These are phyloP conservation scores for Psilocybe cubensis DNA, from an alignment of 768 basidiomycete genomes.

Conservation along the genomic window DNA sequence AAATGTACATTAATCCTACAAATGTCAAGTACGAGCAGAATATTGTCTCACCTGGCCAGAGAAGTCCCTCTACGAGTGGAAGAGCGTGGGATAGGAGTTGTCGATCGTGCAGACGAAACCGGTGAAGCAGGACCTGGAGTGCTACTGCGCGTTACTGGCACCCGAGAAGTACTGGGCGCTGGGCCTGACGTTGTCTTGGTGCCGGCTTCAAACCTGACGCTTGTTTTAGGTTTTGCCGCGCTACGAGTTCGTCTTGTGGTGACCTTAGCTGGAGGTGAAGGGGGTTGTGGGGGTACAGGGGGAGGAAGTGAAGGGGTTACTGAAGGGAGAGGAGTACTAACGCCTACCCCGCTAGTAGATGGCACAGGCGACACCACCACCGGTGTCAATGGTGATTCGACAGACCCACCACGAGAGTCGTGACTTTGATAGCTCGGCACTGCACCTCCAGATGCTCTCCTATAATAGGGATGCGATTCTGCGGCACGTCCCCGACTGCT, in stretches of 20 bases:
- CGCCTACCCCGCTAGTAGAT: not conserved
- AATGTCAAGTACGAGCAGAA: not conserved
- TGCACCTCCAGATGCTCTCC: not conserved
- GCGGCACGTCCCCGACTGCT: slow-evolving; percentile 3
- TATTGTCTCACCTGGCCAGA: not conserved
- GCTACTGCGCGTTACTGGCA: not conserved
- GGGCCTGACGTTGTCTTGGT: not conserved
- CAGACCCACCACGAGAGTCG: not conserved
- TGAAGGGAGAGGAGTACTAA: not conserved
- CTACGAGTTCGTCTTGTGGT: not conserved
- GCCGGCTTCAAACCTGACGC: not conserved
- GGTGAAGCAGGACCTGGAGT: not conserved
- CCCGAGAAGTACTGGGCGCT: not conserved
- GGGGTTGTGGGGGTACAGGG: not conserved
- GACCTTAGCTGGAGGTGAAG: not conserved
- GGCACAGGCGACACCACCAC: not conserved
- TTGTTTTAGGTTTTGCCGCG: not conserved
- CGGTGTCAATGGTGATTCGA: not conserved
- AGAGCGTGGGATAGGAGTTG: not conserved
- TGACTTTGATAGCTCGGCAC: not conserved
- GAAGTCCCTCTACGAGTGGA: not conserved
- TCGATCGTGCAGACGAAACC: not conserved
- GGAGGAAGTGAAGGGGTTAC: not conserved
- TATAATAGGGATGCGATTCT: slow-evolving; percentile 8
- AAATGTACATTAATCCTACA: not conserved